Evolutionary conservation across 495 filamentous ascomycete genomes (phyloP).

Genomic region (Penicillium crystallinum): DNA sequence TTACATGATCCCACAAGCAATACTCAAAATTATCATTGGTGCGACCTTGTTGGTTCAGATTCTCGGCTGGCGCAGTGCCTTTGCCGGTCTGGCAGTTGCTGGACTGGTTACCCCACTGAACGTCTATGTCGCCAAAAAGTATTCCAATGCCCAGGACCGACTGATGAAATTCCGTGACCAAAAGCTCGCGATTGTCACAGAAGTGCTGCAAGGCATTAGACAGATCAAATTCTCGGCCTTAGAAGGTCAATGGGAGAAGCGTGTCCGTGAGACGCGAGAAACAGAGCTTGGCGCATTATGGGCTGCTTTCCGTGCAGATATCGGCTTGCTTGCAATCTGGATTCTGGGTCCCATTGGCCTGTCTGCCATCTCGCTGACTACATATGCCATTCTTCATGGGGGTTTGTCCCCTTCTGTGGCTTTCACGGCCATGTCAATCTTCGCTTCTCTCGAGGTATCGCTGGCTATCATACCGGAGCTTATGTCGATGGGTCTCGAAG

Average conservation of each 20-base stretch:
- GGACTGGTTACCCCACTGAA: slow-evolving; percentile 64
- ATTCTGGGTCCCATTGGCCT: slow-evolving; percentile 69
- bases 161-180: slow-evolving; percentile 77
- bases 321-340: slow-evolving; percentile 57
- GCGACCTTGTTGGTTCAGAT: slow-evolving; percentile 60
- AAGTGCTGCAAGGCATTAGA: slow-evolving; percentile 76
- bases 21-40: slow-evolving; percentile 60
- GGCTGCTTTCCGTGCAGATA: slow-evolving; percentile 59
- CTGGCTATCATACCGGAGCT: slow-evolving; percentile 69
- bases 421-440: slow-evolving; percentile 74
- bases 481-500: slow-evolving; percentile 62
- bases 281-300: slow-evolving; percentile 63
- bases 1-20: slow-evolving; percentile 52
- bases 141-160: slow-evolving; percentile 58
- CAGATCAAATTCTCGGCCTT: slow-evolving; percentile 86
- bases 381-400: slow-evolving; percentile 60
- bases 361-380: slow-evolving; percentile 62
- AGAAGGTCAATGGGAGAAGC: slow-evolving; percentile 75
- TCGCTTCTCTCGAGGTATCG: slow-evolving; percentile 64
- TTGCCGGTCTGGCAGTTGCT: slow-evolving; percentile 63
- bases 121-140: slow-evolving; percentile 61
- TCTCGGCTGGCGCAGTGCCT: slow-evolving; percentile 66
- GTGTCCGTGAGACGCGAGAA: slow-evolving; percentile 59
- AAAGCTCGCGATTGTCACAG: slow-evolving; percentile 73
- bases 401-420: slow-evolving; percentile 67